Base-by-base conservation (phyloP, 1,139 yeast species). In the Arxiozyma heterogenica region DNA sequence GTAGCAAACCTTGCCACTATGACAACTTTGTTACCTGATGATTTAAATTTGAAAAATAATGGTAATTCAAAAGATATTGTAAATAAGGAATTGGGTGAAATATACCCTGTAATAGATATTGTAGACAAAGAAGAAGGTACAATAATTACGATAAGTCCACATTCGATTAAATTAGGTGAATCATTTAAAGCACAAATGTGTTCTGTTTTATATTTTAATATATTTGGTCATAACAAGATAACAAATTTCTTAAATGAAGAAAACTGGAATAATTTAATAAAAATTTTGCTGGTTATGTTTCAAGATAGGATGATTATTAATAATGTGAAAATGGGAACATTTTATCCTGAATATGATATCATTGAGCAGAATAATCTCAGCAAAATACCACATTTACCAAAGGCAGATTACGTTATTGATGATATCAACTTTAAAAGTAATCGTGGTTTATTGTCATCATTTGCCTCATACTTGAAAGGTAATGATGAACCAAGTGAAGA, bases 401-500 rank as follows among this genome's bases (percentile, higher is more conserved):
- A 46, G 23, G 41, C 51, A 27, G 49, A 39, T 45, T 41, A 44
- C 9, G 41, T 44, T 7, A 45, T 39, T 27, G 45, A 44, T 21
- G 50, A 51, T 47, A 51, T 41, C 5, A 25, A 41, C n/a, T 41
- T 41, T n/a, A 27, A 46, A 0, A 76, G 81, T 27, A 78, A 76
- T 21, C 85, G 82, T 61, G 95, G 98, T 1, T 67, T 94, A 27
- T 80, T 94, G 56, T 87, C 96, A 0, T 86, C 98, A 0, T 84
- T 94, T 61, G 90, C 97, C 0, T 89, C 96, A 0, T 91, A 90
- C 64, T 78, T 94, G 69, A 87, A 94, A 60, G 94, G 97, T 20
- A 97, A 90, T 61, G 94, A 87, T 6, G 97, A 91, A 67, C 98
- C 98, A 4, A 80, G 93, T 1, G 95, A 86, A 55, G 95, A 86